Percentiles rank a stretch among this genome's conserved stretches.
Evolutionary conservation across 1,284 basidiomycete genomes (phyloP).

Genomic region (Tylopilus sp.): DNA sequence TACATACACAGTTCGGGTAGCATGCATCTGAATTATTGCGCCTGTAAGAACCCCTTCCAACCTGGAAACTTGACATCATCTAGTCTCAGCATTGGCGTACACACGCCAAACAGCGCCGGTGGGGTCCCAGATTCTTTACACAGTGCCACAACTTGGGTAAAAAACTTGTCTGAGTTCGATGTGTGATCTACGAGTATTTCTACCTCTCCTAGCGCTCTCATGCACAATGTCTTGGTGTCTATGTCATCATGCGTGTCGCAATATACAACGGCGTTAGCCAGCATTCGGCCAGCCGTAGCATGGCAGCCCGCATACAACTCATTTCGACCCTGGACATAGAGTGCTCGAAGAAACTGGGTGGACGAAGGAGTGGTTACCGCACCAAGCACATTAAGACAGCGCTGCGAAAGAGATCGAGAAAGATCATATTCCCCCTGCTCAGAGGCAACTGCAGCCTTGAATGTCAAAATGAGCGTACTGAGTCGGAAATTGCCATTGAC

Average conservation of each 20-base stretch:
- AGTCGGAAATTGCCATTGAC: background rate
- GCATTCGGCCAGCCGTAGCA: no score
- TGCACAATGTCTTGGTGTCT: background rate
- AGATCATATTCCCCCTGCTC: background rate
- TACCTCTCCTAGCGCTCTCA: background rate
- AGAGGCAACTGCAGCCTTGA: background rate
- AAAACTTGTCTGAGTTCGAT: background rate
- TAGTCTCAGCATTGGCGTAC: background rate
- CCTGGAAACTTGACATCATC: background rate
- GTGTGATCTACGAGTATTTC: background rate
- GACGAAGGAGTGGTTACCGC: background rate
- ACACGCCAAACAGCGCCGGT: background rate
- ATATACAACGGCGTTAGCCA: no score
- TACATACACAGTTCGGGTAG: no score
- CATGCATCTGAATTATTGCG: no score
- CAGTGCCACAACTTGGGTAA: background rate
- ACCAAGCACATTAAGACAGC: background rate
- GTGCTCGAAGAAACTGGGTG: background rate
- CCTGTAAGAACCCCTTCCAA: background rate
- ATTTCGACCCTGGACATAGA: background rate
- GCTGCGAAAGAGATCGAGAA: background rate
- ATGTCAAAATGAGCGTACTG: background rate
- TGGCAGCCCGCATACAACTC: background rate
- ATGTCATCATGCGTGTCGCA: background rate
- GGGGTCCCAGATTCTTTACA: background rate